Conservation (phyloP, 2,329 filamentous ascomycete species). For the Chalaropsis ovoidea region DNA sequence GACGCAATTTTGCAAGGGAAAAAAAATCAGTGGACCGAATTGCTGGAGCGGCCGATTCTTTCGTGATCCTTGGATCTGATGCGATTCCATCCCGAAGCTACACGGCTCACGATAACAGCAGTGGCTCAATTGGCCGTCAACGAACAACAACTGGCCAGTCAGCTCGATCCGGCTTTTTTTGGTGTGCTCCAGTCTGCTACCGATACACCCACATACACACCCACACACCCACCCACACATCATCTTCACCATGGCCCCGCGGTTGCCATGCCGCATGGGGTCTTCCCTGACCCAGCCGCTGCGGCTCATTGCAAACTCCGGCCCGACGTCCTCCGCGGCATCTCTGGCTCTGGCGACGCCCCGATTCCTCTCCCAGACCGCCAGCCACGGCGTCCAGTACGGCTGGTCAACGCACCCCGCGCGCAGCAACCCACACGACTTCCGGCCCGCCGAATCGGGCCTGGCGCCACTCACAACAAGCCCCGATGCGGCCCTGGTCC, state of each 20-base stretch:
- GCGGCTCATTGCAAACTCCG: not conserved
- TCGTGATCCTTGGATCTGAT: not conserved
- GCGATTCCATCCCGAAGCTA: not conserved
- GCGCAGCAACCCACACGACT: constrained; percentile 46
- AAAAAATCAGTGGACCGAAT: constrained; percentile 10
- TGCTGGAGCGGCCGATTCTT: not conserved
- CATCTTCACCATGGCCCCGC: constrained; percentile 17
- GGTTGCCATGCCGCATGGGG: constrained; percentile 21
- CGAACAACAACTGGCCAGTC: not conserved
- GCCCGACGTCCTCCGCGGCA: not conserved
- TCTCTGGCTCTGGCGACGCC: not conserved
- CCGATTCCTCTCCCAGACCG: constrained; percentile 36
- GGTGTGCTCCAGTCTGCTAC: not conserved
- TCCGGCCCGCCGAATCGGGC: constrained; percentile 49
- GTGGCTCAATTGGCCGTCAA: not conserved
- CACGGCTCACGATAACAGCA: not conserved
- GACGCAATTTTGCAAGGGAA: not conserved
- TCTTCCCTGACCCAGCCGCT: constrained; percentile 14
- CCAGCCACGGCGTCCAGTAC: constrained; percentile 44
- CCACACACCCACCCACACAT: not conserved
- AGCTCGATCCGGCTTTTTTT: not conserved
- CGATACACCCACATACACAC: not conserved
- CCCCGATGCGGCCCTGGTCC: constrained; percentile 50
- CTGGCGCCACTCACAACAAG: constrained; percentile 48
- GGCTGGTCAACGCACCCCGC: constrained; percentile 51